phyloP scores from a whole-genome alignment of 1,284 basidiomycete species.

The Pterulicium gracile region DNA sequence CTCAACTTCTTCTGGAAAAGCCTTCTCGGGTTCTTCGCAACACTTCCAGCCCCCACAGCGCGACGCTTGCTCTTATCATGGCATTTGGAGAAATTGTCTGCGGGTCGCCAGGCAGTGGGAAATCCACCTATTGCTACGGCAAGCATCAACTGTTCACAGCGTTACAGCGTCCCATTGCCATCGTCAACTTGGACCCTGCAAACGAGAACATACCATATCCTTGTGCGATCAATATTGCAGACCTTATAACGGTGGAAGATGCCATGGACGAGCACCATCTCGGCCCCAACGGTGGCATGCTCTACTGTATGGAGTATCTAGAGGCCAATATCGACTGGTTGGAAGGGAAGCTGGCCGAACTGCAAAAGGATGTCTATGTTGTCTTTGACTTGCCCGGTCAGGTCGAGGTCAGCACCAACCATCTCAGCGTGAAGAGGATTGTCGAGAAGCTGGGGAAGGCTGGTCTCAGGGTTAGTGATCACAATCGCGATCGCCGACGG shows the following conservation, averaged over 20 bases:
- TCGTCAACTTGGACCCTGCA: conserved; percentile 96
- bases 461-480: conserved; percentile 71
- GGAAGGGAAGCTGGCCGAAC: conserved; percentile 56
- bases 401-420: conserved; percentile 95
- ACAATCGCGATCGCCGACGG: conserved; percentile 6
- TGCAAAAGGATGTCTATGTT: conserved; percentile 72
- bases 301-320: conserved; percentile 97
- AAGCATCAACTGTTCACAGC: conserved; percentile 89
- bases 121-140: conserved; percentile 91
- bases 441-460: conserved; percentile 63
- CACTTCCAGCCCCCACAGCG: too few relatives aligned
- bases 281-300: conserved; percentile 94
- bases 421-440: conserved; percentile 78
- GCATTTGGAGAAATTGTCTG: conserved; percentile 84
- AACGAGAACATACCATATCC: conserved; percentile 88
- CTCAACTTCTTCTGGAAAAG: too few relatives aligned
- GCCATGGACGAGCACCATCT: conserved; percentile 82
- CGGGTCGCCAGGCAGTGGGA: conserved; percentile 88
- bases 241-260: conserved; percentile 81
- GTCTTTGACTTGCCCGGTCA: conserved; percentile 97
- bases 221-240: conserved; percentile 79
- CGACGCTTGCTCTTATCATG: conserved; percentile 40
- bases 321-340: conserved; percentile 97
- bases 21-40: too few relatives aligned
- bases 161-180: conserved; percentile 73